Percentiles rank a stretch among this genome's conserved stretches.
Conservation (phyloP, 2,329 filamentous ascomycete species). For the Paecilomyces variotii region DNA sequence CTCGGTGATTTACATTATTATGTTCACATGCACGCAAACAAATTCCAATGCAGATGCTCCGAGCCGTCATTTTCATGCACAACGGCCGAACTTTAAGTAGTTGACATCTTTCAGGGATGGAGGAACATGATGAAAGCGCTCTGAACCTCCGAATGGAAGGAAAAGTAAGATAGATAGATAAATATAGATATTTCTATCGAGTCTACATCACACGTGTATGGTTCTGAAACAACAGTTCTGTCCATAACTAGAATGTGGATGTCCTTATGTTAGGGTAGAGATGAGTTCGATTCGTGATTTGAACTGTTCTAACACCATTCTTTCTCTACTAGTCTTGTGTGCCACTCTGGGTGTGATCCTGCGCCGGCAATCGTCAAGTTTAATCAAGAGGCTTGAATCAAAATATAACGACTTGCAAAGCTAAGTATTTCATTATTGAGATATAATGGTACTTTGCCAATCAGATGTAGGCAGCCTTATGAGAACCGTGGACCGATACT, state of each 20-base stretch:
- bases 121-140: background rate
- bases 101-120: background rate
- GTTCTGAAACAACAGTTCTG: no score
- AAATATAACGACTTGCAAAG: background rate
- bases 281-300: no score
- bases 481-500: background rate
- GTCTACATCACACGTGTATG: no score
- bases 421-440: background rate
- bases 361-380: no score
- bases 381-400: no score
- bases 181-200: no score
- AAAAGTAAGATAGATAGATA: no score
- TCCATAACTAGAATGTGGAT: no score
- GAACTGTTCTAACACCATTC: no score
- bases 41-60: background rate
- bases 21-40: background rate
- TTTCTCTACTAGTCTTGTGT: no score
- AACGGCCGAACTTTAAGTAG: background rate
- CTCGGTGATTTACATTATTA: background rate
- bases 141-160: background rate
- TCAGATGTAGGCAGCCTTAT: background rate
- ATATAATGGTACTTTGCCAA: background rate
- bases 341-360: no score
- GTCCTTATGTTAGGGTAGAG: no score
- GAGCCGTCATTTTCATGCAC: background rate